Evolutionary conservation across 441 rosid species (phyloP).

Genomic region (Populus tomentosa): DNA sequence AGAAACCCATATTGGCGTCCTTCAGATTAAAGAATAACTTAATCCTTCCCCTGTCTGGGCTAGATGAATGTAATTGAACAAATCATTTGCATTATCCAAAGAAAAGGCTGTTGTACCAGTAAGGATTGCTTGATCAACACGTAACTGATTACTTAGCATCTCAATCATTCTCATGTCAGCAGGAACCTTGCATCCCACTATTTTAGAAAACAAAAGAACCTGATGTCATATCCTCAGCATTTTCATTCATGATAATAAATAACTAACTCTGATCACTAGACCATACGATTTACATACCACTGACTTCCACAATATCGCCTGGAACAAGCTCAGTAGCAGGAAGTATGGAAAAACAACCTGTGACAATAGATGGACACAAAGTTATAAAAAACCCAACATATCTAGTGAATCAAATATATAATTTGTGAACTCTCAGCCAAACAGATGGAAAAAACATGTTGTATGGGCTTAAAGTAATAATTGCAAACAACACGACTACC

Average conservation of each 20-base stretch:
- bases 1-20: neutral
- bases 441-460: neutral
- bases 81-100: neutral
- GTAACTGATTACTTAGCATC: conserved; percentile 81
- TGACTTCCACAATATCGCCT: conserved; percentile 94
- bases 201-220: conserved; percentile 23
- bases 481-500: neutral
- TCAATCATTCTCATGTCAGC: conserved; percentile 98
- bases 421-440: neutral
- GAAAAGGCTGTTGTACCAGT: conserved; percentile 55
- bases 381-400: neutral
- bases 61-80: neutral
- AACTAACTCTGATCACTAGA: conserved; percentile 8
- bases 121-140: conserved; percentile 98
- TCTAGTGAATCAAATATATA: neutral
- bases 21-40: neutral
- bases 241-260: neutral
- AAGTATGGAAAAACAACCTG: conserved; percentile 97
- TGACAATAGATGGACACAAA: conserved; percentile 17
- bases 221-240: conserved; percentile 22
- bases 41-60: neutral
- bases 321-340: conserved; percentile 96
- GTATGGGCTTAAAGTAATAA: neutral
- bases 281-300: conserved; percentile 47
- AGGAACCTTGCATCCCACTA: conserved; percentile 98